Base-by-base conservation (phyloP, 495 filamentous ascomycete genomes). In the Aspergillus avenaceus region DNA sequence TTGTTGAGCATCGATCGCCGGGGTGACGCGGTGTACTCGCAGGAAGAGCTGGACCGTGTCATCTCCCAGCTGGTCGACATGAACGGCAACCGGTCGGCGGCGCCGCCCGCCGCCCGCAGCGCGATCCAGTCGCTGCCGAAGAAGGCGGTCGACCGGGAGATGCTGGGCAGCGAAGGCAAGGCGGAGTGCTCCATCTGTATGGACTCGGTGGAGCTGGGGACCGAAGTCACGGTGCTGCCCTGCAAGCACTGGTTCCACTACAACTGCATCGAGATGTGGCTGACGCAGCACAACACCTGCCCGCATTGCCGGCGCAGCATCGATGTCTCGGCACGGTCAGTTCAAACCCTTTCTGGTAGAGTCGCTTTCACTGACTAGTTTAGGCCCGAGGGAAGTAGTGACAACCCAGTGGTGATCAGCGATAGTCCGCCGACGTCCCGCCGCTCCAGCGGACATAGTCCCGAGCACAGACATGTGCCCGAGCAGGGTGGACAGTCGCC, bases 111-210 rank as follows among this genome's bases (percentile, higher is more conserved):
- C 28, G 66, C 86, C 2, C 79, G 82, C 27, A 76, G 73, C 11
- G 88, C 86, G 3, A 96, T 98, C 53, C 79, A 74, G 4, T 72
- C 76, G 13, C 70, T 98, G 1, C 87, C 88, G 1, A 87, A 80
- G 60, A 88, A 84, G 53, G 74, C 70, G 26, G 66, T 91, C 4
- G 75, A 85, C 37, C 69, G 73, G 28, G 76, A 84, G 32, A 84
- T 91, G 80, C 67, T 91, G 21, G 80, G 75, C 4, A 54, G 63
- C 19, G 78, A 78, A 25, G 81, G 87, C 64, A 82, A 71, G 50
- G 88, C 79, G 3, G 91, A 95, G 55, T 96, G 91, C 61, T 89
- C 87, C 21, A 92, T 96, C 50, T 98, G 93, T 62, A 97, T 97
- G 77, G 92, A 97, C 47, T 78, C 87, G 2, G 84, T 95, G 27